Evolutionary conservation across 202 grass and related monocot genomes (phyloP).

Genomic region (Panicum hallii): DNA sequence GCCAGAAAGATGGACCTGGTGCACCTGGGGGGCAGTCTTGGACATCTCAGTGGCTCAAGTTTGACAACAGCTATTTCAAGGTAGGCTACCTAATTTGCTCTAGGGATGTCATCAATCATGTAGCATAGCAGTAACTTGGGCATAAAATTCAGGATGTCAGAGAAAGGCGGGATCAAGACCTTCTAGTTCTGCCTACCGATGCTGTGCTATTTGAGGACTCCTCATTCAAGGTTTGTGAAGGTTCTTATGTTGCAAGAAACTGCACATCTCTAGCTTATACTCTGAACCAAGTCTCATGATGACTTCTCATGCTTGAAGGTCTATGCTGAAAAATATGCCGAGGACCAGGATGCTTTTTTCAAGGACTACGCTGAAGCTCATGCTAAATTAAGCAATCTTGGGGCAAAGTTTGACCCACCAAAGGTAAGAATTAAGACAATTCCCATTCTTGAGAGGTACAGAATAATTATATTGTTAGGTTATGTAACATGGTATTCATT

Average conservation of each 20-base stretch:
- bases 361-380: slow-evolving; percentile 92
- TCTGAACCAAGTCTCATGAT: slow-evolving; percentile 17
- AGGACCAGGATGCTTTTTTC: slow-evolving; percentile 84
- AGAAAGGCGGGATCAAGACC: slow-evolving; percentile 72
- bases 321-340: slow-evolving; percentile 84
- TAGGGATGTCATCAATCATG: slow-evolving; percentile 15
- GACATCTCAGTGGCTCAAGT: slow-evolving; percentile 95
- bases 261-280: neutral
- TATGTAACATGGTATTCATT: slow-evolving; percentile 30
- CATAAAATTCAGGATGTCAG: slow-evolving; percentile 62
- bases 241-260: slow-evolving; percentile 14
- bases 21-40: slow-evolving; percentile 93
- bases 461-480: neutral
- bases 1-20: slow-evolving; percentile 94
- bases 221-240: slow-evolving; percentile 76
- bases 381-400: slow-evolving; percentile 95
- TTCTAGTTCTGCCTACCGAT: slow-evolving; percentile 92
- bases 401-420: slow-evolving; percentile 83
- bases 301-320: slow-evolving; percentile 39
- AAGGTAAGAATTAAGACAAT: slow-evolving; percentile 49
- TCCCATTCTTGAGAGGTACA: neutral
- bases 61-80: slow-evolving; percentile 97
- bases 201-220: slow-evolving; percentile 88
- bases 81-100: slow-evolving; percentile 41
- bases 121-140: slow-evolving; percentile 22